phyloP scores from a whole-genome alignment of 257 asterid species.

The Pogostemon cablin region DNA sequence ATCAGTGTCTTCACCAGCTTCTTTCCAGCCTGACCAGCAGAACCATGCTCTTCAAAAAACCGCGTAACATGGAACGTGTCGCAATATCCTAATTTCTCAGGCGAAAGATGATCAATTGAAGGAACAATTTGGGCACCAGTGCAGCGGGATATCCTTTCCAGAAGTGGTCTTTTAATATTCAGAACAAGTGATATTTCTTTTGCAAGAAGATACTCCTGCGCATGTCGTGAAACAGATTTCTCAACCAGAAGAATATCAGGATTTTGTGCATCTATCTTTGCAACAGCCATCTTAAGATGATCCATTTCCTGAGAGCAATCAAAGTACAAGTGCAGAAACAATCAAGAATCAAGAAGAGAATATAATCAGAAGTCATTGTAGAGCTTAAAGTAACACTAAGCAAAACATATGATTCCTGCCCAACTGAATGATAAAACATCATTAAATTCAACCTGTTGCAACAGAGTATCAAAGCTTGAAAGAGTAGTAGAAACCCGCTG shows the following conservation, averaged over 20 bases:
- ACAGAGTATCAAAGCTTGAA: constrained; percentile 90
- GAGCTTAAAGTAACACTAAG: background rate
- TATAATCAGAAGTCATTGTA: constrained; percentile 5
- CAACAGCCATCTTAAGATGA: constrained; percentile 98
- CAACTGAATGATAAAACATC: constrained; percentile 28
- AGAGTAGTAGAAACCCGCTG: constrained; percentile 91
- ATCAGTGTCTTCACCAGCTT: constrained; percentile 81
- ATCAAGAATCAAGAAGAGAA: constrained; percentile 3
- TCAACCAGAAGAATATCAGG: constrained; percentile 96
- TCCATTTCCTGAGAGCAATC: constrained; percentile 80
- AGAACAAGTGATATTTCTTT: constrained; percentile 89
- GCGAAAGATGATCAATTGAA: constrained; percentile 80
- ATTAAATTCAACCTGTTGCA: constrained; percentile 78
- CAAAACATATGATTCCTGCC: constrained; percentile 1
- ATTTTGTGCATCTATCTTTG: constrained; percentile 80
- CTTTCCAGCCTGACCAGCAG: constrained; percentile 75
- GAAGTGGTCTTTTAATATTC: constrained; percentile 80
- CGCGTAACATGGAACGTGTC: constrained; percentile 80
- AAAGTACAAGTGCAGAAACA: constrained; percentile 32
- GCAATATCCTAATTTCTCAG: constrained; percentile 80
- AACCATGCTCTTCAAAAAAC: constrained; percentile 72
- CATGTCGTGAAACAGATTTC: constrained; percentile 94
- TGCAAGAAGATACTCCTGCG: constrained; percentile 96
- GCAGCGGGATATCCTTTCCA: constrained; percentile 96
- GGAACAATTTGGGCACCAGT: constrained; percentile 91